Base-by-base conservation (phyloP, 1,284 basidiomycete species). In the Leccinum pachyderme region DNA sequence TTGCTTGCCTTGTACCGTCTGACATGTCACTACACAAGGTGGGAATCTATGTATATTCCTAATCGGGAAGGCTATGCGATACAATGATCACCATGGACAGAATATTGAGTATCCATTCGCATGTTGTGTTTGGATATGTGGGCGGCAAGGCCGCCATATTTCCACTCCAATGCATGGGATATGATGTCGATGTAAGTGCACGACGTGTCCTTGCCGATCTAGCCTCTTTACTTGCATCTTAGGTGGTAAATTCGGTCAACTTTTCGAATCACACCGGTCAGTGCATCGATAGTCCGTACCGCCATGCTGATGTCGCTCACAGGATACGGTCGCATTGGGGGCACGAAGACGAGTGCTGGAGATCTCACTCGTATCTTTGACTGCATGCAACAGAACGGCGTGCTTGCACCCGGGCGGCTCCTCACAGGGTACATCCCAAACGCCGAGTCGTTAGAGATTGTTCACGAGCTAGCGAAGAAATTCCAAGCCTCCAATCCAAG, bases 51-150 rank as follows among this genome's bases (percentile, higher is more conserved):
- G 62, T 67, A 66, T 37, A 24, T 61, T 44, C 61, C 58, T 24
- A 56, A 52, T 55, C 44, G 29, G 55, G 63, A 50, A 54, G 3
- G 8, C 41, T 43, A 41, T 6, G 7, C 32, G n/a, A 8, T 35
- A 35, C 7, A 4, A n/a, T n/a, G 8, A 35, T 5, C 12, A 35
- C 7, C 35, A 37, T 37, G 35, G 53, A 57, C 35, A 76, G 86
- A 44, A 77, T 92, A n/a, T 73, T 92, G 32, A 89, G 88, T 69
- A 84, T 98, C 47, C 96, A 98, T 69, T 93, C 91, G 1, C 96
- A 99, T 66, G 96, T 98, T 55, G 86, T 91, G 2, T 93, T 88
- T 61, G 96, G 96, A 54, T 98, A 96, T 69, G 96, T 97, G n/a
- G 95, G 95, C 65, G 83, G 83, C 64, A 95, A 95, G 80, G 93